Base-by-base conservation (phyloP, 2,329 filamentous ascomycete species). In the Penicillium olsonii region DNA sequence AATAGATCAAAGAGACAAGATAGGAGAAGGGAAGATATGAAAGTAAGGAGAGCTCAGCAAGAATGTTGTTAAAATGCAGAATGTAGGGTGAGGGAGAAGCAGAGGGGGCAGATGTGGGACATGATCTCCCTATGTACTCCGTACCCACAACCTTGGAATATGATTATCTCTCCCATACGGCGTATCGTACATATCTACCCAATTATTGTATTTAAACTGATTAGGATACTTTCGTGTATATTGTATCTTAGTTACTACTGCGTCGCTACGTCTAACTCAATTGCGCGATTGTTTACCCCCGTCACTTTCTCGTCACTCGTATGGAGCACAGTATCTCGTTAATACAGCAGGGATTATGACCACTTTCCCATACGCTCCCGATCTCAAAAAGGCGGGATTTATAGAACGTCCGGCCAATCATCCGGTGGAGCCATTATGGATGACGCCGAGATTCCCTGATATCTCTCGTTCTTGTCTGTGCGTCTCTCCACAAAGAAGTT, bases 371-470 rank as follows among this genome's bases (percentile, higher is more conserved):
- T 31, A 31, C n/a, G 7, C 7, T n/a, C 4, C 10, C 27, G n/a
- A n/a, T n/a, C 29, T n/a, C 10, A 11, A 6, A 31, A 31, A 12
- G 4, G 29, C 12, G 29, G 29, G 12, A 31, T 31, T 31, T n/a
- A 12, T 10, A 17, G 9, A 12, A 29, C 9, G 40, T 37, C 26
- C 41, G 33, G 31, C 52, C 52, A 55, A 55, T 53, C 50, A 53
- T 41, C 15, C 14, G 10, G 24, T 22, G 11, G 7, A 14, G 17
- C 12, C 12, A 18, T 5, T 37, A 19, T 27, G 24, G 29, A 56
- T 56, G 54, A 56, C 52, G 54, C 44, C 37, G 46, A 55, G 52
- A 56, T 54, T 54, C 27, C 26, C 38, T 34, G 15, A 42, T 37
- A 38, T 27, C 44, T 27, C 44, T 29, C 27, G 17, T 22, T 45